A percentile compares a stretch with the other conserved stretches of the same genome.
Conservation (phyloP, 371 early-diverging fungal species). For the Mycotypha africana region DNA sequence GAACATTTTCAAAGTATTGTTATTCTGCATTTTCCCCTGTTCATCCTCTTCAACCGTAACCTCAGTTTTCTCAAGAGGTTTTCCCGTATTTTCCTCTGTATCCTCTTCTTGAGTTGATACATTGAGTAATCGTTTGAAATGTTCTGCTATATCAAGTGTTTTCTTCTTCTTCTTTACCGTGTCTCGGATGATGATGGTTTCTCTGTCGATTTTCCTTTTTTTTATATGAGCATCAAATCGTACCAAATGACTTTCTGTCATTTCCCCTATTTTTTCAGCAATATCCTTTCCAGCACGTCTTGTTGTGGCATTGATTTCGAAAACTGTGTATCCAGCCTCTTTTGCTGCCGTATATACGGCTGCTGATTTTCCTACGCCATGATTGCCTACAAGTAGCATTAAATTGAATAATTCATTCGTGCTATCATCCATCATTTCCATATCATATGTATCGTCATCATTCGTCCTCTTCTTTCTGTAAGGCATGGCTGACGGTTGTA, state of each 20-base stretch:
- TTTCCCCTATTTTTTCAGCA: conserved; percentile 55
- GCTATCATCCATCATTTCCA: background rate
- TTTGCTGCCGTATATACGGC: conserved; percentile 67
- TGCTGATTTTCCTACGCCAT: conserved; percentile 73
- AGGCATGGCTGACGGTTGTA: too few relatives aligned
- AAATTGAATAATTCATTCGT: conserved; percentile 12
- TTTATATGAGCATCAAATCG: conserved; percentile 10
- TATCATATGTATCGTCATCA: too few relatives aligned
- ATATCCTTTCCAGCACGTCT: conserved; percentile 70
- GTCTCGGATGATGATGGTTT: conserved; percentile 7
- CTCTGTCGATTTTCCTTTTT: conserved; percentile 3
- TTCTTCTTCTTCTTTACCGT: conserved; percentile 6
- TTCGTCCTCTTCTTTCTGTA: too few relatives aligned
- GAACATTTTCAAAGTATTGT: background rate
- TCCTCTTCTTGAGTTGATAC: background rate
- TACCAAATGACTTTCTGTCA: conserved; percentile 64
- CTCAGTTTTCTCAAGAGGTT: background rate
- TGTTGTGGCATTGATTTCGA: conserved; percentile 68
- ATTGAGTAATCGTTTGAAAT: conserved; percentile 14
- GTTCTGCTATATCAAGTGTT: conserved; percentile 14
- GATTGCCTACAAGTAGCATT: conserved; percentile 61
- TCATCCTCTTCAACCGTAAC: background rate
- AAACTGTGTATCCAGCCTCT: conserved; percentile 63
- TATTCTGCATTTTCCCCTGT: background rate
- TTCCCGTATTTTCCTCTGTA: background rate